These are phyloP conservation scores for Sophora flavescens DNA, from an alignment of 306 rosid species.

Conservation along the genomic window DNA sequence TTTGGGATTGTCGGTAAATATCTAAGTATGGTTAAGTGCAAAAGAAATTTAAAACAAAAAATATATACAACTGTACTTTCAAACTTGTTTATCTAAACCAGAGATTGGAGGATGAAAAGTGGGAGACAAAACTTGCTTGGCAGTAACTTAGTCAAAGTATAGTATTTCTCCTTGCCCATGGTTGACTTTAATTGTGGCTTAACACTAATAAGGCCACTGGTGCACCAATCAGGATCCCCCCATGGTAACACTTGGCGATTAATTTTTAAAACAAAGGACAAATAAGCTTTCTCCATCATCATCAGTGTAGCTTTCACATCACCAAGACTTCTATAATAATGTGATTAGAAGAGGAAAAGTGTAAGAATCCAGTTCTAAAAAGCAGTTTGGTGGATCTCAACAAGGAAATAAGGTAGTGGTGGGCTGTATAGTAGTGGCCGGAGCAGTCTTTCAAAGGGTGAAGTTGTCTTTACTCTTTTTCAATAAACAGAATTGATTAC, in stretches of 20 bases:
- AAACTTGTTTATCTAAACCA: neutral
- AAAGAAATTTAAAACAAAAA: neutral
- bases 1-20: neutral
- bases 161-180: neutral
- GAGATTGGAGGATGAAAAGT: conserved; percentile 25
- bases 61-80: neutral
- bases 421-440: neutral
- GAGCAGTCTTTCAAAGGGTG: neutral
- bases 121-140: conserved; percentile 20
- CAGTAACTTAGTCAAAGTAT: neutral
- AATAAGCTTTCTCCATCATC: conserved; percentile 18
- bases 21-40: neutral
- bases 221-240: conserved; percentile 19
- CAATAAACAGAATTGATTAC: neutral
- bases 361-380: neutral
- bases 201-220: neutral
- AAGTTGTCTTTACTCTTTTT: neutral
- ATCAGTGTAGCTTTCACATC: conserved; percentile 26
- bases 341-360: conserved; percentile 22
- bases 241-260: neutral
- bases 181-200: conserved; percentile 31
- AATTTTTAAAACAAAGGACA: conserved; percentile 31
- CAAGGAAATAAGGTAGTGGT: conserved; percentile 3
- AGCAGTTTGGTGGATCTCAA: conserved; percentile 25
- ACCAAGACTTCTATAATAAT: neutral